phyloP scores from a whole-genome alignment of 2,329 filamentous ascomycete genomes.

The Fusarium verticillioides region DNA sequence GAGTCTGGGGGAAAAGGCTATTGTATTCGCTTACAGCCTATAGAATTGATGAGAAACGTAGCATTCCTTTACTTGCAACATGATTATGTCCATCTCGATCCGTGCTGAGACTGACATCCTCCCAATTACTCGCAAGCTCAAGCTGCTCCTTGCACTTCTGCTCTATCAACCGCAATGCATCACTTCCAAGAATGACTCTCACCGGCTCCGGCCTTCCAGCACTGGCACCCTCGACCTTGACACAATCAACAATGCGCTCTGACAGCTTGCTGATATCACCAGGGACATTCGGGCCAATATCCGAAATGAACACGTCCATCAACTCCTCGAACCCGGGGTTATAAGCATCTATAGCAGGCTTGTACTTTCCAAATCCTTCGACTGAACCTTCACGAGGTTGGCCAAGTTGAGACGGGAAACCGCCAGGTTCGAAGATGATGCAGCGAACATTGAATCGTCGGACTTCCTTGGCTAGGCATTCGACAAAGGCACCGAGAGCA shows the following conservation, averaged over 20 bases:
- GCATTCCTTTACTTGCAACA: conserved; percentile 13
- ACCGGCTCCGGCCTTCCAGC: neutral
- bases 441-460: neutral
- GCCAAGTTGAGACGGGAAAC: conserved; percentile 6
- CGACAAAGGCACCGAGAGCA: neutral
- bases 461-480: neutral
- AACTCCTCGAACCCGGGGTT: neutral
- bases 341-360: neutral
- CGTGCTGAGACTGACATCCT: conserved; percentile 6
- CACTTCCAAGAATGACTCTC: conserved; percentile 2
- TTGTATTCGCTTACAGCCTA: neutral
- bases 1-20: too few species aligned
- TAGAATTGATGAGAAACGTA: conserved; percentile 2
- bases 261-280: conserved; percentile 1
- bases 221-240: neutral
- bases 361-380: neutral
- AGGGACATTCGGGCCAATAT: neutral
- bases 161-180: neutral
- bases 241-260: conserved; percentile 2
- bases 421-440: conserved; percentile 1
- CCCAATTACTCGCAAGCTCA: neutral
- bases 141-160: conserved; percentile 12
- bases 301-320: neutral
- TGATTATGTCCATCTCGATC: neutral
- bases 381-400: neutral